phyloP scores from a whole-genome alignment of 2,329 filamentous ascomycete genomes.

The Neofusicoccum laricinum region DNA sequence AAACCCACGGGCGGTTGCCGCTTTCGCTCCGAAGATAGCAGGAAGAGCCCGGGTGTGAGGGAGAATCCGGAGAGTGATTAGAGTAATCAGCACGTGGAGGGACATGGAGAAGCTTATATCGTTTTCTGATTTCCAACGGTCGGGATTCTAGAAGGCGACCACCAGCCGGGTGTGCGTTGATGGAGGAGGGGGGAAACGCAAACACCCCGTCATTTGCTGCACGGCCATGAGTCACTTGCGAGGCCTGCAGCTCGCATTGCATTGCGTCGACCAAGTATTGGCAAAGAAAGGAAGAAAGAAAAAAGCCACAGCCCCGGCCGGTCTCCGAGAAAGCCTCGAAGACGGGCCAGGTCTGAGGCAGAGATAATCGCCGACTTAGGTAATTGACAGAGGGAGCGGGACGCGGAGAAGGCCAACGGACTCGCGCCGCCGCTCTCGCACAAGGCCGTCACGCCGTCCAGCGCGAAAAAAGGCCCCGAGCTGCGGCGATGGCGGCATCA shows the following conservation, averaged over 20 bases:
- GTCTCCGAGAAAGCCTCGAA: constrained; percentile 2
- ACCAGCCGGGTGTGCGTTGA: too few relatives aligned
- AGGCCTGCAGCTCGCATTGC: neutral
- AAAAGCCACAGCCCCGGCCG: neutral
- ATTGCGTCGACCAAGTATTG: neutral
- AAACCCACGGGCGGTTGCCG: neutral
- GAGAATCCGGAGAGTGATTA: neutral
- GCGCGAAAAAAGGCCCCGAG: neutral
- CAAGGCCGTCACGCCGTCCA: neutral
- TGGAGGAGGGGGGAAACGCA: neutral
- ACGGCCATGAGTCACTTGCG: neutral
- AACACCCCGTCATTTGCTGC: neutral
- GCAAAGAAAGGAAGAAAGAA: neutral
- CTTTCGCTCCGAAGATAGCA: neutral
- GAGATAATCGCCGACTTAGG: neutral
- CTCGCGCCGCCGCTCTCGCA: neutral
- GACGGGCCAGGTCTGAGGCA: neutral
- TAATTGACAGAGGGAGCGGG: neutral
- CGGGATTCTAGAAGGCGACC: neutral
- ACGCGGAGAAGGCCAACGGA: neutral
- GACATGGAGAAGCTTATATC: neutral
- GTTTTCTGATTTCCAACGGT: constrained; percentile 1
- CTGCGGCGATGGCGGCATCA: neutral
- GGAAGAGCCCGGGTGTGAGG: neutral
- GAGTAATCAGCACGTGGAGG: neutral